Evolutionary conservation across 2,329 filamentous ascomycete genomes (phyloP).

Genomic region (Parasarocladium wereldwijsianum): DNA sequence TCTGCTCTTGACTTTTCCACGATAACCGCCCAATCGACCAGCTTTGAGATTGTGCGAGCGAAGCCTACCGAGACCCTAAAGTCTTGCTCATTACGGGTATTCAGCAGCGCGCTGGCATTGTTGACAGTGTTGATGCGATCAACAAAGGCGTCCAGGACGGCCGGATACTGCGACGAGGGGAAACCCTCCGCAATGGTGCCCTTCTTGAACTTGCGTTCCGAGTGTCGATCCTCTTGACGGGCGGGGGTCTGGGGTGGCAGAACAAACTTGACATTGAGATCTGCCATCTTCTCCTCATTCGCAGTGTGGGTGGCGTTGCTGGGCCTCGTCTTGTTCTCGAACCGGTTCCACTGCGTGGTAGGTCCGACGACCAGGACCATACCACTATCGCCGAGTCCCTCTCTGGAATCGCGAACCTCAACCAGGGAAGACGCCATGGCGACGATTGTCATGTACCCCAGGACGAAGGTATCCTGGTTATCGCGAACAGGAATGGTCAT

Average conservation of each 20-base stretch:
- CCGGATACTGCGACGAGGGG: conserved; percentile 44
- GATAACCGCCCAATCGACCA: conserved; percentile 72
- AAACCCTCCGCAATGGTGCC: conserved; percentile 34
- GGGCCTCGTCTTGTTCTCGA: conserved; percentile 27
- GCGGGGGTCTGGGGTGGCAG: conserved; percentile 35
- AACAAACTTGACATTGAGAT: conserved; percentile 40
- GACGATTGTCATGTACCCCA: conserved; percentile 78
- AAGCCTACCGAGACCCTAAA: conserved; percentile 64
- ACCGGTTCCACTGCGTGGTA: conserved; percentile 48
- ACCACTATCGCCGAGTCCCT: conserved; percentile 58
- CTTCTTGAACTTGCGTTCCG: conserved; percentile 3
- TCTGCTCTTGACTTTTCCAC: conserved; percentile 64
- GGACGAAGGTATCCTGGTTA: conserved; percentile 41
- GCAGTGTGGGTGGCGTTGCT: conserved; percentile 31
- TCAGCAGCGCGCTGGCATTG: conserved; percentile 54
- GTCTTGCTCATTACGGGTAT: conserved; percentile 59
- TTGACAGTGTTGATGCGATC: conserved; percentile 34
- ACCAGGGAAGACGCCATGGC: conserved; percentile 51
- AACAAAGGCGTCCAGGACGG: conserved; percentile 45
- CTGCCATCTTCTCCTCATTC: conserved; percentile 20
- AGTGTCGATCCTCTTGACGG: conserved; percentile 11
- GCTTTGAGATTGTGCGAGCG: conserved; percentile 48
- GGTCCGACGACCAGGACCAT: conserved; percentile 59
- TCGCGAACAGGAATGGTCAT: conserved; percentile 68
- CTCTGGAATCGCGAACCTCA: conserved; percentile 44